Evolutionary conservation across 352 stramenopile genomes (phyloP), one percentile per base, ranked within the genome.

Genomic region (Phytophthora parvispora): DNA sequence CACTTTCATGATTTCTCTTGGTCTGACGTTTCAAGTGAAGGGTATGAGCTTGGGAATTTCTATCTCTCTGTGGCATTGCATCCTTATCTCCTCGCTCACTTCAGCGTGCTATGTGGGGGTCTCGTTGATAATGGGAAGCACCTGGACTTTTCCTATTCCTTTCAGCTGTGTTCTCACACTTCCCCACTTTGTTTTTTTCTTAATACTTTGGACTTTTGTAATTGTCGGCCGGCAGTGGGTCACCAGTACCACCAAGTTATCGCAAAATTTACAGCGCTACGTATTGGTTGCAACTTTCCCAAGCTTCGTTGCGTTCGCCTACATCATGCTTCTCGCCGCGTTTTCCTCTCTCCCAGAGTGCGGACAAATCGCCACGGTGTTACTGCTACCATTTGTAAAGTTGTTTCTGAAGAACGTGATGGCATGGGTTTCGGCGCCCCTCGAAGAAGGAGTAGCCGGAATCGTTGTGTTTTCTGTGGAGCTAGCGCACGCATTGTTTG

Each of bases 381-480:
- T 29, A 4, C 49, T 55, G 25, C n/a, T 55, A 7, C 49, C 49
- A 8, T 29, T 42, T 7, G 27, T 55, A 25, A 55, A 42, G 18
- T 27, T 55, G 28, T 4, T 55, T 55, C 4, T 55, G 22, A 55
- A 55, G 18, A 42, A 55, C 6, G 16, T 24, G 15, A 38, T 55
- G 49, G 49, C 49, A 12, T 55, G 22, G 16, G 49, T 55, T 7
- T 55, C 28, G 1, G 49, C 49, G 9, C 18, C 18, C 7, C 28
- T 55, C 8, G 48, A 54, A 18, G 48, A 54, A 36, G 16, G 9
- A 18, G 48, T 36, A 12, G 7, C 48, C 4, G 48, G 49, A 16
- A 55, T 55, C n/a, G 27, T 55, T 18, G 49, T 55, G 16, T 55
- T 55, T 48, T 55, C 49, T 2, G 28, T 55, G 12, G 27, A 55